Base-by-base conservation (phyloP, 2,329 filamentous ascomycete genomes). In the Fusarium brevicatenulatum region DNA sequence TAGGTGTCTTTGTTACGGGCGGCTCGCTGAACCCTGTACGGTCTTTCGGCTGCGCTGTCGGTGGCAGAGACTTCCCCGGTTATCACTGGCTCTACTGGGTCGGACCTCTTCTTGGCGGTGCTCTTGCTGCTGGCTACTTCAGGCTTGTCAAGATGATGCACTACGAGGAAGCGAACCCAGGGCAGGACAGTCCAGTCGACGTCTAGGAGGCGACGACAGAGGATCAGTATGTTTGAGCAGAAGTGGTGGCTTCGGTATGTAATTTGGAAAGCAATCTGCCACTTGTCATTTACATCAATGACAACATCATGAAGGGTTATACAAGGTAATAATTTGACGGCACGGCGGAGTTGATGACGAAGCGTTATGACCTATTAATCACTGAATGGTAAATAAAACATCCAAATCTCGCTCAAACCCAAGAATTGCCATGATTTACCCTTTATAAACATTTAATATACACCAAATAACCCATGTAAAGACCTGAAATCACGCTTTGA, bases 11-110 rank as follows among this genome's bases (percentile, higher is more conserved):
- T 18, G 74, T 82, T 44, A 85, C 85, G 4, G 83, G 83, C 15
- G 83, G 82, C 36, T 81, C 80, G 13, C 72, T 85, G 34, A 86
- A 87, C 63, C 85, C 85, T 1, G 84, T 84, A 0, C 80, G 85
- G n/a, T 84, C 83, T 4, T 82, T 87, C 43, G 85, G 85, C 15
- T 85, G 85, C 11, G 84, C 81, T 54, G 82, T 84, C 7, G 79
- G 83, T 18, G 69, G 63, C 21, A 78, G 77, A 9, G 73, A 76
- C 18, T 85, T 86, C 67, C 79, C 81, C 0, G 68, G 71, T 6
- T 84, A 86, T 66, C 83, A 85, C 63, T 86, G 85, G 85, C 86
- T 86, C 66, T 86, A 86, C 78, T 86, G 85, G 84, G 66, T 88
- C 34, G 87, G 86, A 0, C 87, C 87, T 9, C 73, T 82, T 10